Conservation (phyloP, 306 rosid species). For the Glycine tomentella region DNA sequence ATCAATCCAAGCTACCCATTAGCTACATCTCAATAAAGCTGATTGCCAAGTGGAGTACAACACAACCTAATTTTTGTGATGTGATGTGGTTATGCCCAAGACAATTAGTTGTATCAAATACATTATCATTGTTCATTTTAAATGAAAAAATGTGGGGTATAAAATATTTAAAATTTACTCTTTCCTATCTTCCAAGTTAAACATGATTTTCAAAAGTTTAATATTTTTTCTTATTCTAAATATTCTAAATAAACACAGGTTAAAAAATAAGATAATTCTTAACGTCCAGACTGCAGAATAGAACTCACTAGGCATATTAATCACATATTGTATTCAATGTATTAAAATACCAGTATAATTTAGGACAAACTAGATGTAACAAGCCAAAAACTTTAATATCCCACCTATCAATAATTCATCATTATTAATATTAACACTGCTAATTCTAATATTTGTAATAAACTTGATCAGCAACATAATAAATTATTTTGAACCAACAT, state of each 20-base stretch:
- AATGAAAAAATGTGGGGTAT: not conserved
- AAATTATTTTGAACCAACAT: constrained; percentile 1
- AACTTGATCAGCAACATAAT: not conserved
- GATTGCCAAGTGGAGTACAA: not conserved
- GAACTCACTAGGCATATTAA: constrained; percentile 7
- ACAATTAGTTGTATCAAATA: not conserved
- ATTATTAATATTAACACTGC: not conserved
- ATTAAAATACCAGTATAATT: constrained; percentile 5
- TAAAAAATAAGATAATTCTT: not conserved
- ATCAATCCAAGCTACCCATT: constrained; percentile 19
- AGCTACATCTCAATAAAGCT: not conserved
- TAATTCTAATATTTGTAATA: not conserved
- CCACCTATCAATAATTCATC: not conserved
- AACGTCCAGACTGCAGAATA: not conserved
- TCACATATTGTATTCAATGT: not conserved
- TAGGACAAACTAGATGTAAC: constrained; percentile 3
- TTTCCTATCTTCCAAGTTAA: not conserved
- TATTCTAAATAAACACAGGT: constrained; percentile 1
- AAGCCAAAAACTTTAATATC: constrained; percentile 16
- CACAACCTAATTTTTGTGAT: not conserved
- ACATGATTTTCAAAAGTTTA: not conserved
- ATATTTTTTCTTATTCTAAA: constrained; percentile 6
- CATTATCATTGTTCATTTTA: not conserved
- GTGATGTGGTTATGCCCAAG: constrained; percentile 14
- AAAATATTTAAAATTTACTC: not conserved